Base-by-base conservation (phyloP, 2,329 filamentous ascomycete species). In the Lasiodiplodia sp. region DNA sequence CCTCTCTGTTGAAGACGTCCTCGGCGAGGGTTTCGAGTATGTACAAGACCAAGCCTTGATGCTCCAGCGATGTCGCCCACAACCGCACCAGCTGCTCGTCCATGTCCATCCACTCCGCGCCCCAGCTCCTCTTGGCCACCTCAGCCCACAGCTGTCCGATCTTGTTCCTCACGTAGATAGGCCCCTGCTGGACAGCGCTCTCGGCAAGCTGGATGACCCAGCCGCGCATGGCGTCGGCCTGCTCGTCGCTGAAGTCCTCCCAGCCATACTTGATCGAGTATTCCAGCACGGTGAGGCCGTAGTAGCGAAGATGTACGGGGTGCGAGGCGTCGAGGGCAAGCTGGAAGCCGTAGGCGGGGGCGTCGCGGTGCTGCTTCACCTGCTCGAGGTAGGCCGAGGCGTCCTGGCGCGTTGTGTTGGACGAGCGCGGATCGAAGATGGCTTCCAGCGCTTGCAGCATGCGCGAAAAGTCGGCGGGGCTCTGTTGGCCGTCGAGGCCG, bases 81-180 rank as follows among this genome's bases (percentile, higher is more conserved):
- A 98, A 85, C 74, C 89, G 87, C 55, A 94, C 88, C 67, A 99
- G 86, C 76, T 92, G 86, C 71, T 89, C 83, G 78, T 99, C 96
- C 95, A 99, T 97, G 76, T 96, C 90, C 84, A 92, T 89, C 96
- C 96, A 99, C 70, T 96, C 92, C 38, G 88, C 86, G n/a, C 87
- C 93, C 96, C 96, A 99, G 77, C 89, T 92, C 74, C 95, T 88
- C 83, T 98, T 98, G 51, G 94, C 94, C 66, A 97, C 86, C 79
- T 98, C 96, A 8, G 94, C 92, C 96, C 96, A 99, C 70, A 99
- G 83, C 80, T 97, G 92, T 34, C 93, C 93, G 40, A 96, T 91
- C 82, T 99, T 99, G 85, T 97, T 98, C 73, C 95, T 88, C 72
- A 97, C 84, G 78, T 94, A 99, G 38, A 87, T 80, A 2, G 93